Percentiles rank a stretch among this genome's conserved stretches.
phyloP scores from a whole-genome alignment of 2,329 filamentous ascomycete species.

The Cercospora zeina region DNA sequence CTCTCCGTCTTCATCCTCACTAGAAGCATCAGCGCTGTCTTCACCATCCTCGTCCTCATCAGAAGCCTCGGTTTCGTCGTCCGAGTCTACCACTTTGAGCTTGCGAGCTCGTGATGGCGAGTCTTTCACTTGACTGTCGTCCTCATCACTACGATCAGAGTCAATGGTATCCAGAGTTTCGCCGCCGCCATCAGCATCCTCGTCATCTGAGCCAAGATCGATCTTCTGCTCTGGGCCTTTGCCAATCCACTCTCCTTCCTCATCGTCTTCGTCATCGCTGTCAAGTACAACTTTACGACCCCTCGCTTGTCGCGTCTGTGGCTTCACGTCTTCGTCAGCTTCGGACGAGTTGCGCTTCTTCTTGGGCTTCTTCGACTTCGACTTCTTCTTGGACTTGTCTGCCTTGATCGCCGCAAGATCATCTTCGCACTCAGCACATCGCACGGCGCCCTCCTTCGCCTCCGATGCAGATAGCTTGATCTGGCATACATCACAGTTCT shows the following conservation, averaged over 20 bases:
- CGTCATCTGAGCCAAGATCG: slow-evolving; percentile 65
- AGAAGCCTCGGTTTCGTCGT: slow-evolving; percentile 54
- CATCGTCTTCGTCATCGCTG: slow-evolving; percentile 59
- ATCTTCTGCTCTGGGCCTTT: slow-evolving; percentile 63
- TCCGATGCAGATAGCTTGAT: slow-evolving; percentile 63
- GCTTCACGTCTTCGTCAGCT: slow-evolving; percentile 34
- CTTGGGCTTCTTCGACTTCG: slow-evolving; percentile 32
- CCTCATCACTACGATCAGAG: slow-evolving; percentile 60
- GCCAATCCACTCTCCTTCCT: slow-evolving; percentile 72
- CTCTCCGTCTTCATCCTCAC: slow-evolving; percentile 44
- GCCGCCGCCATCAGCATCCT: slow-evolving; percentile 83
- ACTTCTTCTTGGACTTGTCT: slow-evolving; percentile 40
- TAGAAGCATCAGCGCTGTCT: slow-evolving; percentile 45
- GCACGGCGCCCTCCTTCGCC: slow-evolving; percentile 53
- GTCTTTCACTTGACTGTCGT: slow-evolving; percentile 51
- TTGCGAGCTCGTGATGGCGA: slow-evolving; percentile 37
- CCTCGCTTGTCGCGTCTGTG: slow-evolving; percentile 41
- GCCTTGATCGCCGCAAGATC: slow-evolving; percentile 65
- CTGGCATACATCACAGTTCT: slow-evolving; percentile 82
- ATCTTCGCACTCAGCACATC: slow-evolving; percentile 72
- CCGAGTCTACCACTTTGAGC: slow-evolving; percentile 17
- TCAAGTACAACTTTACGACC: slow-evolving; percentile 61
- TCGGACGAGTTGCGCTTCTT: slow-evolving; percentile 21
- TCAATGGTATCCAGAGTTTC: slow-evolving; percentile 75
- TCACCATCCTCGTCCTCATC: slow-evolving; percentile 47